phyloP scores from a whole-genome alignment of 2,329 filamentous ascomycete genomes.

The Paecilomyces dactylethromorphus region DNA sequence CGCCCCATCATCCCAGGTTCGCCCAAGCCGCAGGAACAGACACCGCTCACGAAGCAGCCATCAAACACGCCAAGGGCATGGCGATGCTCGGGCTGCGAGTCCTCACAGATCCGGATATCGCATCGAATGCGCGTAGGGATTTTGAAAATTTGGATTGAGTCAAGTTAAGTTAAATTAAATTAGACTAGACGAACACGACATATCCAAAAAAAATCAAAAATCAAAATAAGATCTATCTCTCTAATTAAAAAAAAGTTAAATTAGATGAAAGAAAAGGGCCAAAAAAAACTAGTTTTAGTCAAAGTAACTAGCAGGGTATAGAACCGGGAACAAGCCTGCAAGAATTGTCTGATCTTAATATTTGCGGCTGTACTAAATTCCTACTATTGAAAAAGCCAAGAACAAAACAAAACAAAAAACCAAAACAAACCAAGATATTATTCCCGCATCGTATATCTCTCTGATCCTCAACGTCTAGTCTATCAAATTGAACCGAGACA shows the following conservation, averaged over 20 bases:
- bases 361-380: not conserved
- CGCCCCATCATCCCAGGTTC: slow-evolving; percentile 27
- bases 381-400: not conserved
- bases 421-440: not conserved
- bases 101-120: not conserved
- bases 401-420: not conserved
- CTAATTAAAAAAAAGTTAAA: too few species aligned
- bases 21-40: slow-evolving; percentile 31
- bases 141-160: not conserved
- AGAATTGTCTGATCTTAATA: too few species aligned
- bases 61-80: slow-evolving; percentile 36
- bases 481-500: not conserved
- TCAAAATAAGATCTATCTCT: too few species aligned
- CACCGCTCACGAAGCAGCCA: slow-evolving; percentile 26
- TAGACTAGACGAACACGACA: too few species aligned
- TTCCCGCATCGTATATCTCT: not conserved
- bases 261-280: too few species aligned
- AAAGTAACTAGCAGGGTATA: too few species aligned
- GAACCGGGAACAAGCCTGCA: too few species aligned
- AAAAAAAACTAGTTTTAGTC: too few species aligned
- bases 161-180: not conserved
- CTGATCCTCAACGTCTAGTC: not conserved
- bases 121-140: not conserved
- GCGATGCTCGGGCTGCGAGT: slow-evolving; percentile 13
- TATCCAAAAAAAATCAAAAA: too few species aligned